Conservation (phyloP, 148 eudicot genomes). For the Rhododendron vialii region DNA sequence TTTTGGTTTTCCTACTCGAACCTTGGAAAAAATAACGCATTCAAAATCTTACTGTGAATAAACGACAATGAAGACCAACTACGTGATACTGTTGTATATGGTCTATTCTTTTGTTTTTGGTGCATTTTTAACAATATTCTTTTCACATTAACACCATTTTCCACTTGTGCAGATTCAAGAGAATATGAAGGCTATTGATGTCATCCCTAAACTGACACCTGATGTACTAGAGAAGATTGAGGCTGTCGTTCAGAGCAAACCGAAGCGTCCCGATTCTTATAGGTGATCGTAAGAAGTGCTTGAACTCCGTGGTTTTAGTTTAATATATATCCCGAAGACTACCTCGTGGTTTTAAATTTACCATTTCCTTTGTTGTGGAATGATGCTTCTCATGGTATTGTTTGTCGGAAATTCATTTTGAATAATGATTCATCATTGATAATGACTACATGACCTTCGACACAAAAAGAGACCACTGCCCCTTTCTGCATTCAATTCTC, state of each 20-base stretch:
- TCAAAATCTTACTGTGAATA: neutral
- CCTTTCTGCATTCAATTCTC: too few species aligned
- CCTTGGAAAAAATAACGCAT: neutral
- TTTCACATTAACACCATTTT: neutral
- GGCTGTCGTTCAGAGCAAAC: conserved; percentile 78
- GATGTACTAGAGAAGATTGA: conserved; percentile 74
- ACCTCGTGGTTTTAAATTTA: neutral
- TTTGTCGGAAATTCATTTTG: neutral
- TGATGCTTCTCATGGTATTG: neutral
- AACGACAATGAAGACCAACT: neutral
- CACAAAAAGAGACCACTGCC: too few species aligned
- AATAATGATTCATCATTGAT: too few species aligned
- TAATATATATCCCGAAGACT: neutral
- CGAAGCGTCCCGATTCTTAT: conserved; percentile 74
- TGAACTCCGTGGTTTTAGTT: neutral
- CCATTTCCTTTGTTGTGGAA: neutral
- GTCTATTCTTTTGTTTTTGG: neutral
- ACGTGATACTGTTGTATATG: neutral
- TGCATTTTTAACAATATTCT: neutral
- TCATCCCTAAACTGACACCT: conserved; percentile 74
- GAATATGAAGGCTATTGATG: conserved; percentile 83
- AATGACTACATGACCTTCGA: too few species aligned
- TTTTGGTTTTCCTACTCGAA: neutral
- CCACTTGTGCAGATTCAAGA: conserved; percentile 56
- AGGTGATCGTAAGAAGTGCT: conserved; percentile 27